phyloP scores from a whole-genome alignment of 1,284 basidiomycete genomes.

The Rhodotorula sp. region DNA sequence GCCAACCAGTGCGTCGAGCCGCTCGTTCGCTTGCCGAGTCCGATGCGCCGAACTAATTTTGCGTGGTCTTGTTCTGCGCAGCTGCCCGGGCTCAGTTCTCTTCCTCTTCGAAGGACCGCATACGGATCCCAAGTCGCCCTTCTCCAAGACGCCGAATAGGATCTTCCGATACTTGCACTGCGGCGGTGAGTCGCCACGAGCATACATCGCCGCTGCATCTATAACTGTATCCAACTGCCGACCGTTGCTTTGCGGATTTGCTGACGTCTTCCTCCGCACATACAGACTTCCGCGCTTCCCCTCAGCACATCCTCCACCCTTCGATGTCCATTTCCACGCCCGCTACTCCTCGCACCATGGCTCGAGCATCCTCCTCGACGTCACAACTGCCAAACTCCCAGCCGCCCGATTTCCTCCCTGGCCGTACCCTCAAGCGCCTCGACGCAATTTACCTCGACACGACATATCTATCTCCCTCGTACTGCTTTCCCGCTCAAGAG shows the following conservation, averaged over 20 bases:
- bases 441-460: slow-evolving; percentile 94
- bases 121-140: slow-evolving; percentile 76
- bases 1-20: slow-evolving; percentile 76
- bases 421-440: slow-evolving; percentile 63
- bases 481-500: slow-evolving; percentile 91
- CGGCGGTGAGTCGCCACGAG: slow-evolving; percentile 63
- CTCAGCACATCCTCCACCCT: slow-evolving; percentile 77
- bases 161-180: slow-evolving; percentile 90
- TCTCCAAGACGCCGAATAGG: slow-evolving; percentile 62
- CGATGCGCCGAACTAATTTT: no score
- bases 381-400: background rate
- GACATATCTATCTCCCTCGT: slow-evolving; percentile 91
- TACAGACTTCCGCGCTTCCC: slow-evolving; percentile 55
- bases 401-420: background rate
- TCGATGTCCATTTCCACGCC: slow-evolving; percentile 52
- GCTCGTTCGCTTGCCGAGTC: no score
- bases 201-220: background rate
- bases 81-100: slow-evolving; percentile 82
- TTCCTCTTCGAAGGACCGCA: slow-evolving; percentile 92
- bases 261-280: background rate
- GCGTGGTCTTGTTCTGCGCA: slow-evolving; percentile 45
- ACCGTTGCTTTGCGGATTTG: no score
- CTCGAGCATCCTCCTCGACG: background rate
- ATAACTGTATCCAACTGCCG: background rate
- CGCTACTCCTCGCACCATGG: background rate